Evolutionary conservation across 106 monocot genomes (phyloP).

Genomic region (Apostasia shenzhenica): DNA sequence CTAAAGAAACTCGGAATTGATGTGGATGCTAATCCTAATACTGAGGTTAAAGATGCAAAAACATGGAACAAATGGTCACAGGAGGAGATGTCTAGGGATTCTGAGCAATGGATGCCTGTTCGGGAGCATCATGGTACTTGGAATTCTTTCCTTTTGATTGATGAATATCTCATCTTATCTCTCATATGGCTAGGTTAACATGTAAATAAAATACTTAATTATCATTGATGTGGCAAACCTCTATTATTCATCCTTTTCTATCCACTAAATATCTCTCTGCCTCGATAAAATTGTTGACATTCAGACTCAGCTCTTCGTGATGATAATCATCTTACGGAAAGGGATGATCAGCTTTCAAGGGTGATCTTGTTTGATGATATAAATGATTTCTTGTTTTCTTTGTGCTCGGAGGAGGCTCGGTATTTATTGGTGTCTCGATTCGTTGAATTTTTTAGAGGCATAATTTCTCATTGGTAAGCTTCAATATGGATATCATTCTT

Average conservation of each 20-base stretch:
- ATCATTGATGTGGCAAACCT: not conserved
- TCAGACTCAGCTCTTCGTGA: constrained; percentile 7
- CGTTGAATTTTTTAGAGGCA: constrained; percentile 83
- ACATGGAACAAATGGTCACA: constrained; percentile 91
- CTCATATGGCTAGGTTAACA: constrained; percentile 8
- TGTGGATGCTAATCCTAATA: constrained; percentile 59
- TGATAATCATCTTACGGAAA: constrained; percentile 30
- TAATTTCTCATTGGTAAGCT: constrained; percentile 74
- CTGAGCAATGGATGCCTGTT: constrained; percentile 90
- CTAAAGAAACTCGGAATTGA: constrained; percentile 83
- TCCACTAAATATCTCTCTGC: constrained; percentile 3
- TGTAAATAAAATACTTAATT: constrained; percentile 1
- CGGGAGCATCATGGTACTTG: constrained; percentile 59
- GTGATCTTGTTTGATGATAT: constrained; percentile 90
- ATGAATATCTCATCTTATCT: constrained; percentile 3
- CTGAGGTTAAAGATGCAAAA: constrained; percentile 66
- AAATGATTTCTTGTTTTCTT: constrained; percentile 77
- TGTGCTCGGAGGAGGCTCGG: constrained; percentile 64
- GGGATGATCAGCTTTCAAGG: constrained; percentile 69
- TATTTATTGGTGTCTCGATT: constrained; percentile 75
- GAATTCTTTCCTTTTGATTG: constrained; percentile 18
- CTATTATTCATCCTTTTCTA: not conserved
- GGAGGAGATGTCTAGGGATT: constrained; percentile 66
- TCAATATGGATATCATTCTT: not conserved
- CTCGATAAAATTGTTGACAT: constrained; percentile 14